Percentiles rank a stretch among this genome's conserved stretches.
Evolutionary conservation across 129 eudicot species (phyloP).

Genomic region (Centrapalus pauciflorus): DNA sequence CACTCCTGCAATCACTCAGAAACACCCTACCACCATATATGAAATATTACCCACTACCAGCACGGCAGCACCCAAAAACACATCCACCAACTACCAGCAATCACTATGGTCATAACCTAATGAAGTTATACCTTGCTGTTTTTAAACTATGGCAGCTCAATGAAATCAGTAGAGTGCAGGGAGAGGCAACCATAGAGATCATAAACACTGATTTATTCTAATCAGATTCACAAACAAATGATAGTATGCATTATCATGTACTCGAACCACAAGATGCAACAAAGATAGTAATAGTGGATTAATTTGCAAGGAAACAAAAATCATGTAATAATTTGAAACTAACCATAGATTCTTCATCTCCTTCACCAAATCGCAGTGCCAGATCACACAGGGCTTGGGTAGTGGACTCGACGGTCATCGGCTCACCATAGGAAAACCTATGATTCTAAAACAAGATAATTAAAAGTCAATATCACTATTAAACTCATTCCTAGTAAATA

Average conservation of each 20-base stretch:
- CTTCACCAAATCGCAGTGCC: constrained; percentile 97
- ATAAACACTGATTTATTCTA: background rate
- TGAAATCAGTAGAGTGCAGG: background rate
- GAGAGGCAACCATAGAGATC: background rate
- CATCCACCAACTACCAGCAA: too few relatives aligned
- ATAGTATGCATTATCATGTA: background rate
- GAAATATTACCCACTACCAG: too few relatives aligned
- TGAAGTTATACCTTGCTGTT: too few relatives aligned
- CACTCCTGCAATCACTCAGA: too few relatives aligned
- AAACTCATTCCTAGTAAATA: background rate
- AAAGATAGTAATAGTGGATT: background rate
- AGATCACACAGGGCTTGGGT: constrained; percentile 96
- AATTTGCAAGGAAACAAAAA: background rate
- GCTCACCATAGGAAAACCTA: constrained; percentile 98
- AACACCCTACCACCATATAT: too few relatives aligned
- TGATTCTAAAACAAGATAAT: constrained; percentile 53
- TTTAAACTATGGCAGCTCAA: too few relatives aligned
- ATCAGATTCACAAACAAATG: background rate
- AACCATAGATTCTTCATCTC: constrained; percentile 99
- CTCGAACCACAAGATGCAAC: background rate
- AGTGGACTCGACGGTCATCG: constrained; percentile 98
- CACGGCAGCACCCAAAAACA: too few relatives aligned
- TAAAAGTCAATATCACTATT: background rate
- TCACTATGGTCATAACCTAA: too few relatives aligned
- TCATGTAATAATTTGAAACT: constrained; percentile 15